Conservation (phyloP, 345 rosid genomes). For the Gossypium bickii region DNA sequence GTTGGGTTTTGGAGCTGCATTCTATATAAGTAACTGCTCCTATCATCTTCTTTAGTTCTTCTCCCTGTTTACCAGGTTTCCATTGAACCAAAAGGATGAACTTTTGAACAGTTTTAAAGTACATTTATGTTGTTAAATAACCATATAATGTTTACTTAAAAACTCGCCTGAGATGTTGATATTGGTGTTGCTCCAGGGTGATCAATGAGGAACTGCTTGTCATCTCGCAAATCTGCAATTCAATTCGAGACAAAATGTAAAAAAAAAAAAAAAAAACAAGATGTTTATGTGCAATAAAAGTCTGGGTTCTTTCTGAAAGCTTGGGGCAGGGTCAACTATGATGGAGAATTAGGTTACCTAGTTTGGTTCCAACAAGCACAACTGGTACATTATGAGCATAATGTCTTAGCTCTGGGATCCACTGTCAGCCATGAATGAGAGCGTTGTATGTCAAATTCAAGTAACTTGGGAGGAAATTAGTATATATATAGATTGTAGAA, state of each 20-base stretch:
- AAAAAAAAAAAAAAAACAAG: background rate
- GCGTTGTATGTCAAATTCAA: background rate
- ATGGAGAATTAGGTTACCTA: slow-evolving; percentile 34
- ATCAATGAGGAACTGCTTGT: slow-evolving; percentile 50
- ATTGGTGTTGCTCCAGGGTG: slow-evolving; percentile 64
- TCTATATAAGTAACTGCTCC: slow-evolving; percentile 70
- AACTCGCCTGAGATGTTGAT: slow-evolving; percentile 54
- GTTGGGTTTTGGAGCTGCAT: slow-evolving; percentile 83
- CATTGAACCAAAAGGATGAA: slow-evolving; percentile 11
- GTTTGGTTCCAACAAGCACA: slow-evolving; percentile 75
- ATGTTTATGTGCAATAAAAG: background rate
- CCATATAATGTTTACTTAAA: background rate
- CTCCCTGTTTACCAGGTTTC: slow-evolving; percentile 40
- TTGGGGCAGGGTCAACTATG: background rate
- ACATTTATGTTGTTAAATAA: background rate
- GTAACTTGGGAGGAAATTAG: background rate
- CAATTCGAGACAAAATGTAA: background rate
- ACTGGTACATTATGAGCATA: slow-evolving; percentile 72
- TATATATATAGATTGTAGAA: too few relatives aligned
- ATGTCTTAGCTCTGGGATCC: slow-evolving; percentile 77
- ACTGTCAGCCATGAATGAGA: slow-evolving; percentile 32
- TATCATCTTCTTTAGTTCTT: slow-evolving; percentile 65
- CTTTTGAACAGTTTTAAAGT: background rate
- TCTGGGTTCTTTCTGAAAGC: background rate
- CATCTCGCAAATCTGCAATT: slow-evolving; percentile 58